Conservation (phyloP, 148 eudicot genomes). For the Rhododendron henanense region DNA sequence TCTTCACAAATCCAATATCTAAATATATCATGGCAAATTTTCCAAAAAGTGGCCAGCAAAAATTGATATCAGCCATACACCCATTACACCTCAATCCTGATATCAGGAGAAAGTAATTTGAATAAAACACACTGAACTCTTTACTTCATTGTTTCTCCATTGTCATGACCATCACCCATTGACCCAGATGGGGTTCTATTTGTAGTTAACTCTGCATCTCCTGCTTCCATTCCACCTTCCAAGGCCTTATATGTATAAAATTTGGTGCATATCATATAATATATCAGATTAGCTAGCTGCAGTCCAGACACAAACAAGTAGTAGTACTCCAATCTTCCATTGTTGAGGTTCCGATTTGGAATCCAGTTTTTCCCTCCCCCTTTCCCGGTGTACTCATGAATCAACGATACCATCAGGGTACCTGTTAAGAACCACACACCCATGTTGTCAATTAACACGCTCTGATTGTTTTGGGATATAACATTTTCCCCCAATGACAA, state of each 20-base stretch:
- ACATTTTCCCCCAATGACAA: not conserved
- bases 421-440: conserved; percentile 11
- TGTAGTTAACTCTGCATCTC: not conserved
- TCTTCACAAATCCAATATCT: not conserved
- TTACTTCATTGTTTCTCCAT: not conserved
- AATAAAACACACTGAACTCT: not conserved
- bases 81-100: not conserved
- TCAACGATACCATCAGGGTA: conserved; percentile 40
- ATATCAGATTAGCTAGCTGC: conserved; percentile 24
- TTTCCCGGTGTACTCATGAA: conserved; percentile 28
- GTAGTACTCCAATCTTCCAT: conserved; percentile 36
- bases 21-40: not conserved
- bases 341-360: conserved; percentile 37
- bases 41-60: not conserved
- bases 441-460: not conserved
- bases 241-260: not conserved
- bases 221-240: not conserved
- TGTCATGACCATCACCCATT: not conserved
- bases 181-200: not conserved
- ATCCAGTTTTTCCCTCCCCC: conserved; percentile 33
- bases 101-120: not conserved
- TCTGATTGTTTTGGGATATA: not conserved
- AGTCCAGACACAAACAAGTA: conserved; percentile 36
- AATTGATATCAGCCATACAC: not conserved
- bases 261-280: not conserved